Conservation (phyloP, 2,329 filamentous ascomycete genomes). For the Cercospora berteroae region DNA sequence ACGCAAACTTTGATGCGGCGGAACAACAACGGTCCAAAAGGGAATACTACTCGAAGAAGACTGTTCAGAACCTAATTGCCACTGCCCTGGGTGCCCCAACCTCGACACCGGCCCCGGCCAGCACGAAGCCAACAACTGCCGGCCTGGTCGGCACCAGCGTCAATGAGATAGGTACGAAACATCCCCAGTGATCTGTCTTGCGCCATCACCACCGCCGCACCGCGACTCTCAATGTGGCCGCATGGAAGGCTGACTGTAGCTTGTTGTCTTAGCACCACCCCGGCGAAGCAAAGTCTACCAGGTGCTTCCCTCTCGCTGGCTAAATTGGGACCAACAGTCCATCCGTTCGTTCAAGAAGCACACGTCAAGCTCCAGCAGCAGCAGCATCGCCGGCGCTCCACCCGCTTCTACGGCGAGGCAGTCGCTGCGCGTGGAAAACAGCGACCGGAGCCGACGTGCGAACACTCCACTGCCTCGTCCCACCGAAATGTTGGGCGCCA, state of each 20-base stretch:
- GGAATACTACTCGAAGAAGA: conserved; percentile 21
- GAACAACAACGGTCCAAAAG: conserved; percentile 21
- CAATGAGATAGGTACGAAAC: conserved; percentile 27
- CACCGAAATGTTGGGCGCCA: conserved; percentile 37
- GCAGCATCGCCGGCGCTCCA: conserved; percentile 4
- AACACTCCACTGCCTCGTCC: conserved; percentile 26
- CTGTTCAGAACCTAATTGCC: conserved; percentile 22
- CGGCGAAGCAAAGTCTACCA: conserved; percentile 21
- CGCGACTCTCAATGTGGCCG: conserved; percentile 1
- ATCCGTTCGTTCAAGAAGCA: neutral
- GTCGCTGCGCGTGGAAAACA: conserved; percentile 17
- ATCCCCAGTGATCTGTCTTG: conserved; percentile 7
- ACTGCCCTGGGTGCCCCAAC: conserved; percentile 20
- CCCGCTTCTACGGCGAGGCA: conserved; percentile 15
- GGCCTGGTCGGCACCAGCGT: conserved; percentile 18
- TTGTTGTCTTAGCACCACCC: conserved; percentile 27
- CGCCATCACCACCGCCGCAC: conserved; percentile 2
- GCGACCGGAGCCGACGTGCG: conserved; percentile 21
- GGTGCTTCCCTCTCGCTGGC: conserved; percentile 17
- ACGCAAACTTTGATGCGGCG: conserved; percentile 13
- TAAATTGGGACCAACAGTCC: conserved; percentile 23
- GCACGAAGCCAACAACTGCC: conserved; percentile 17
- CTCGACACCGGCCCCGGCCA: neutral
- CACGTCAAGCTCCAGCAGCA: neutral
- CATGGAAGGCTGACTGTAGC: conserved; percentile 20